Evolutionary conservation across 73 alveolate species (phyloP), one percentile per base, ranked within the genome.

Genomic region (Blepharisma japonicum): DNA sequence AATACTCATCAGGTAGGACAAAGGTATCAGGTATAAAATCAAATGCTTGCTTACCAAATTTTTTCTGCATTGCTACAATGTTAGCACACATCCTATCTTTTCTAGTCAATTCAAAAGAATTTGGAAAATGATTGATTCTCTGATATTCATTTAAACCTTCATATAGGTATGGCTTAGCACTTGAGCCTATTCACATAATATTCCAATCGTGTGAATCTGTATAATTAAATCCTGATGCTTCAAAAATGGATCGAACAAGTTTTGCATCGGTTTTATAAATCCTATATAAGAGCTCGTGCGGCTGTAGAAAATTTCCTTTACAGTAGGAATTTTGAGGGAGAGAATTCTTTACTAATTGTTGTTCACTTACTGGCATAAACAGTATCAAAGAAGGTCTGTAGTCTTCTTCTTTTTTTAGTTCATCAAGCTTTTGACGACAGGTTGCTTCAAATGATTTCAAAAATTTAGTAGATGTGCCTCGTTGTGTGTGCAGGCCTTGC

Each of bases 61-160:
- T 68, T 70, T 85, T 95, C 81, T 91, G 86, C 89, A 91, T 82
- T 77, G 81, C 79, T 4, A 84, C 81, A 55, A 88, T 55, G 78
- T 88, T 87, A 70, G 84, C 79, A 77, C 88, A 80, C 53, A 91
- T 80, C 72, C 81, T 77, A 77, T 91, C 97, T 82, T 91, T 91
- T 45, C 95, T 56, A 32, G 97, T 88, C 68, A 91, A 54, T 81
- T 91, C 95, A 79, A 56, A 74, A 25, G 90, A 76, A 23, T 85
- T 54, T 0, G 97, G 97, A 68, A 91, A 91, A 79, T 91, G 97
- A 86, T 91, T 91, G 77, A 91, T 83, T 82, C 78, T 81, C 72
- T 91, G 92, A 49, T 83, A 87, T 20, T 84, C 92, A 77, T 82
- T 86, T 55, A 91, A 74, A 68, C 91, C 91, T 86, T 83, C 86